A percentile compares a stretch with the other conserved stretches of the same genome.
These are phyloP conservation scores for Termitomyces sp. DNA, from an alignment of 768 basidiomycete species.

Conservation along the genomic window DNA sequence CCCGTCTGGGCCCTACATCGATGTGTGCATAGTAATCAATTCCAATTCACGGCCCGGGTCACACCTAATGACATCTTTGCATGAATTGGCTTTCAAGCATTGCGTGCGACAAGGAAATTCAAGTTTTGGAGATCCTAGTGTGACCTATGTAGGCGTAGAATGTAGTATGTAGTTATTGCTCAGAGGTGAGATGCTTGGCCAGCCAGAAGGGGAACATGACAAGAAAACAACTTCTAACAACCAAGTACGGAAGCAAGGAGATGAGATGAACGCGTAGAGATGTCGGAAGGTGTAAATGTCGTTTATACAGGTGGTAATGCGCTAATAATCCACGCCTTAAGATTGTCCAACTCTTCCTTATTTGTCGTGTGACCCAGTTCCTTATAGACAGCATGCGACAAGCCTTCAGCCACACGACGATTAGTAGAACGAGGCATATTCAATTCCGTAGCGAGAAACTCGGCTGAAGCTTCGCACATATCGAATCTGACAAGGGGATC, in stretches of 20 bases:
- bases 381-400: constrained; percentile 65
- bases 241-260: not conserved
- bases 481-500: constrained; percentile 71
- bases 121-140: no score
- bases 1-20: no score
- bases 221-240: not conserved
- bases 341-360: constrained; percentile 62
- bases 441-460: constrained; percentile 51
- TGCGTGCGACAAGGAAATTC: no score
- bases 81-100: no score
- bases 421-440: constrained; percentile 43
- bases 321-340: constrained; percentile 67
- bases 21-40: no score
- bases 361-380: constrained; percentile 67
- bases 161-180: no score
- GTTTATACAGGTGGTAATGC: constrained; percentile 35
- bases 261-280: not conserved
- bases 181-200: not conserved
- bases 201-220: not conserved
- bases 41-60: no score
- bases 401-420: constrained; percentile 44
- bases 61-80: no score
- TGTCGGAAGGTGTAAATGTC: not conserved
- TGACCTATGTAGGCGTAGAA: not conserved
- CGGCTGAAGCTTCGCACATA: constrained; percentile 51